Base-by-base conservation (phyloP, 768 basidiomycete species). In the Daedalea quercina region DNA sequence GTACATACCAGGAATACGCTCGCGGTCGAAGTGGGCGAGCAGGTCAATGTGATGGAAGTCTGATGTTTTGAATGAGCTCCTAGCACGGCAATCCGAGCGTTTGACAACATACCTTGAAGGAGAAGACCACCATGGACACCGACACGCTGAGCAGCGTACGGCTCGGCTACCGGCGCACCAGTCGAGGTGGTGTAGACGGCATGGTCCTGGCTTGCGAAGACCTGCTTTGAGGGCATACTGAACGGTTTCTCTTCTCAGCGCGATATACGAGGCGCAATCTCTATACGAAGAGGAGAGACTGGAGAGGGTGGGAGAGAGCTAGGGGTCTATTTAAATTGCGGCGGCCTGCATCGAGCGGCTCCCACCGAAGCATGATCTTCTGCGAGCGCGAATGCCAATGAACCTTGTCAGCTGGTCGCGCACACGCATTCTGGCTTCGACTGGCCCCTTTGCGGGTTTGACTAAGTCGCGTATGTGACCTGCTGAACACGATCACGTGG, bases 31-130 rank as follows among this genome's bases (percentile, higher is more conserved):
- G 74, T 95, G 94, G 15, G 90, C 85, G 56, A 98, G 82, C 46
- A 87, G 75, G 71, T 93, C 91, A 64, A 94, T 85, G 70, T 89
- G 83, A 69, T 90, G 85, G 74, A 91, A 92, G 67, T 93, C 90
- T 88, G 51, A 25, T 47, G 40, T 15, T 44, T 56, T 52, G 54
- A 51, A 58, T 65, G 40, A 68, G 54, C 25, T 19, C 31, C 9
- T 24, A 33, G 17, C n/a, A 35, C 17, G 34, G 41, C 26, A 31
- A 33, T 7, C 7, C 43, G 42, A 31, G 25, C 12, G 35, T 3
- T 31, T 8, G 44, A 13, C 34, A 22, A 69, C 74, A 23, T 51
- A 87, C 88, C 92, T 71, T 95, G 92, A 41, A 96, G 76, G 24
- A 95, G 77, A 26, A 95, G 82, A n/a, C 93, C 91, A 0, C 94